phyloP scores from a whole-genome alignment of 148 eudicot species.

The Mesembryanthemum crystallinum region DNA sequence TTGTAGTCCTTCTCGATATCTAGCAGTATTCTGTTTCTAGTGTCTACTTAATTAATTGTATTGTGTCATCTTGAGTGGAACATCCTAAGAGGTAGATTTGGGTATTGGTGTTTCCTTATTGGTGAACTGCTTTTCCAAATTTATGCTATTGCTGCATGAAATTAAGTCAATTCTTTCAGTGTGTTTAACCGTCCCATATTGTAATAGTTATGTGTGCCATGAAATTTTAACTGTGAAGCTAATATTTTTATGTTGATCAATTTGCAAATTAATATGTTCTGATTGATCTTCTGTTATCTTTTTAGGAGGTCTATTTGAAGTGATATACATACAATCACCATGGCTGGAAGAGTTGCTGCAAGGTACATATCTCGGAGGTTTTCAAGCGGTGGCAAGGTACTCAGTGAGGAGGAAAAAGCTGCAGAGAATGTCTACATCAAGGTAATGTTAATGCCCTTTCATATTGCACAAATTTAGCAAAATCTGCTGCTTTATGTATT shows the following conservation, averaged over 20 bases:
- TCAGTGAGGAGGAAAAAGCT: conserved; percentile 95
- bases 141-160: background rate
- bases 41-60: background rate
- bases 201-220: background rate
- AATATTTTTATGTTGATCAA: background rate
- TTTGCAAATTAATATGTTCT: background rate
- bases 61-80: background rate
- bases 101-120: background rate
- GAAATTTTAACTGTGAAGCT: background rate
- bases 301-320: background rate
- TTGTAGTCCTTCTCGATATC: background rate
- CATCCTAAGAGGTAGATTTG: background rate
- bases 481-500: background rate
- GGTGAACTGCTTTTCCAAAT: background rate
- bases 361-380: conserved; percentile 69
- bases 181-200: too few relatives aligned
- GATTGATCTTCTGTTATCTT: background rate
- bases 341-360: conserved; percentile 70
- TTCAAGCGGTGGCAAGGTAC: conserved; percentile 72
- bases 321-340: conserved; percentile 26
- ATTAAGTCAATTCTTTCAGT: too few relatives aligned
- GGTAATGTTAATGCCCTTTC: conserved; percentile 36
- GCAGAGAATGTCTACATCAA: conserved; percentile 96
- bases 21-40: too few relatives aligned
- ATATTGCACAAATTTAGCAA: background rate